Conservation (phyloP, 176 grass and related monocot species). For the Rhynchospora tenuis region DNA sequence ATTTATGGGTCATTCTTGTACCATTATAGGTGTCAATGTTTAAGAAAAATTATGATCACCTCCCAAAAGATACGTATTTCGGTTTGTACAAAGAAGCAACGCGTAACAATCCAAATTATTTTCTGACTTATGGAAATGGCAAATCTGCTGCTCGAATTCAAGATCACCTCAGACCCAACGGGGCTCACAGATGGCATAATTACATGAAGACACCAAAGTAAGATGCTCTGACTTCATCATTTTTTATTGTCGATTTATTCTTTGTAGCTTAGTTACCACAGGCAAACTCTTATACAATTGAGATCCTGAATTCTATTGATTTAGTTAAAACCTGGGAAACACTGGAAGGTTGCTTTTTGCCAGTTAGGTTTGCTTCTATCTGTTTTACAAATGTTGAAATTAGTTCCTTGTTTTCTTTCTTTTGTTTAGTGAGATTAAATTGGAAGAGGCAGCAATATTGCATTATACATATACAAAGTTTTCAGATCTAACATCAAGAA, state of each 20-base stretch:
- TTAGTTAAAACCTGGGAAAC: neutral
- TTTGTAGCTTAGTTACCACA: neutral
- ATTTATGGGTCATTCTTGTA: neutral
- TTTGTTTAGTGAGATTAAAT: conserved; percentile 76
- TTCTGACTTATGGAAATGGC: conserved; percentile 94
- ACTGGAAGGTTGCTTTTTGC: neutral
- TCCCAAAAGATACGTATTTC: conserved; percentile 99
- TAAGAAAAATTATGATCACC: conserved; percentile 99
- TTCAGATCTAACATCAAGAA: conserved; percentile 85
- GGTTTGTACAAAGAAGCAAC: conserved; percentile 99
- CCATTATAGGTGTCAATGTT: conserved; percentile 83
- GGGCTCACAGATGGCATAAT: conserved; percentile 99
- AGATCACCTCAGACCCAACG: conserved; percentile 89
- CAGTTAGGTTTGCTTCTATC: neutral
- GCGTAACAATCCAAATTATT: conserved; percentile 95
- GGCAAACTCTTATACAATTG: neutral
- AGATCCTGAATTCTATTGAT: neutral
- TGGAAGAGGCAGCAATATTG: conserved; percentile 96
- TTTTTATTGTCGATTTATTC: neutral
- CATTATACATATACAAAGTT: conserved; percentile 96
- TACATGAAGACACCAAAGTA: conserved; percentile 98
- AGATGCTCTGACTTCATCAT: conserved; percentile 15
- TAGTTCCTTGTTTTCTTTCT: neutral
- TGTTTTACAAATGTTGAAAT: neutral
- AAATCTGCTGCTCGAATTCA: conserved; percentile 94